phyloP scores from a whole-genome alignment of 495 filamentous ascomycete species.

The Neurospora sp. region DNA sequence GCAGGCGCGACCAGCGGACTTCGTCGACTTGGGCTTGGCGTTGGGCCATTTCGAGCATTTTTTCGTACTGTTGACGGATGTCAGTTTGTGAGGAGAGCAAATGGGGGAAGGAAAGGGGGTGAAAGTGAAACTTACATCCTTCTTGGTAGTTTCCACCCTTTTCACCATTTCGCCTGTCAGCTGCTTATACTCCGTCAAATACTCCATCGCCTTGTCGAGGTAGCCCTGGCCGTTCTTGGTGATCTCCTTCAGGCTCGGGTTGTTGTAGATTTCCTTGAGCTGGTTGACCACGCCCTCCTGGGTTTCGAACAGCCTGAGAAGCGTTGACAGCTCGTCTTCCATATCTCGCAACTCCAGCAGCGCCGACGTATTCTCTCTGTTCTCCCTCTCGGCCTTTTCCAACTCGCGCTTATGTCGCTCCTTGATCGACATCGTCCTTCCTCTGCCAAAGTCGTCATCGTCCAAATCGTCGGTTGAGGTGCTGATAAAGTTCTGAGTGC shows the following conservation, averaged over 20 bases:
- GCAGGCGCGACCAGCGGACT: constrained; percentile 51
- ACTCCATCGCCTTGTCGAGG: constrained; percentile 42
- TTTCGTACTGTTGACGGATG: constrained; percentile 39
- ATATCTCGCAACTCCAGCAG: constrained; percentile 57
- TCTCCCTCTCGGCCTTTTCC: constrained; percentile 40
- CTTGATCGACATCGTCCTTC: constrained; percentile 32
- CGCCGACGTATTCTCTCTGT: constrained; percentile 53
- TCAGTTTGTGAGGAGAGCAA: neutral
- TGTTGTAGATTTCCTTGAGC: constrained; percentile 34
- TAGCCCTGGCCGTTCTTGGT: constrained; percentile 33
- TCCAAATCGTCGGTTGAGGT: constrained; percentile 38
- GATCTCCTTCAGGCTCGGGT: constrained; percentile 16
- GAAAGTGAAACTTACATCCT: constrained; percentile 25
- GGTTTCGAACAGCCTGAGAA: constrained; percentile 47
- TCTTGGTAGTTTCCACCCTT: constrained; percentile 35
- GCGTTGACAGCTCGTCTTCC: constrained; percentile 53
- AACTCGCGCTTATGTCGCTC: constrained; percentile 43
- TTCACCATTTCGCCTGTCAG: constrained; percentile 50
- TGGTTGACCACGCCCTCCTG: constrained; percentile 42
- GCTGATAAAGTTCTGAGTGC: constrained; percentile 35
- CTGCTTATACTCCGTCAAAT: constrained; percentile 46
- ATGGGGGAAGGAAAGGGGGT: neutral
- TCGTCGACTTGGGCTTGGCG: constrained; percentile 62
- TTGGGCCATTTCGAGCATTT: constrained; percentile 58
- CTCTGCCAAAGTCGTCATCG: constrained; percentile 35